Evolutionary conservation across 768 basidiomycete genomes (phyloP).

Genomic region (Leccinum uliginosum): DNA sequence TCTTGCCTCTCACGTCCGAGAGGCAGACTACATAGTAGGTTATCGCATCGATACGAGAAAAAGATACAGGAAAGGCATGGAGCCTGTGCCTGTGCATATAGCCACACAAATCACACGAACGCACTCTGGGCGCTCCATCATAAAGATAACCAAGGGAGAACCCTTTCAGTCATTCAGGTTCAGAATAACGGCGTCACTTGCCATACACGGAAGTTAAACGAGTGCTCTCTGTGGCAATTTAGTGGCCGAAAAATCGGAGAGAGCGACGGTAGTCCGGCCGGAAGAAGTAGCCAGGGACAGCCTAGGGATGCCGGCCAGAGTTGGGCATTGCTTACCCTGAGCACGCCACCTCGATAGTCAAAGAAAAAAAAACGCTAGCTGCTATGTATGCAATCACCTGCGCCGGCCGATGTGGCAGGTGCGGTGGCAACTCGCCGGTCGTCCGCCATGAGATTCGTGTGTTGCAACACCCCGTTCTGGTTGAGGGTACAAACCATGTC

Average conservation of each 20-base stretch:
- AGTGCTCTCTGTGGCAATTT: slow-evolving; percentile 2
- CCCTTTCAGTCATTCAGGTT: slow-evolving; percentile 5
- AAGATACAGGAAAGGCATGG: slow-evolving; percentile 8
- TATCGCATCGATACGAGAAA: slow-evolving; percentile 4
- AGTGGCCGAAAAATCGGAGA: slow-evolving; percentile 4
- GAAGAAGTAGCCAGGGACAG: slow-evolving; percentile 13
- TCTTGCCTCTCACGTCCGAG: slow-evolving; percentile 13
- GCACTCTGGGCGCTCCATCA: background rate
- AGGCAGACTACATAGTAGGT: background rate
- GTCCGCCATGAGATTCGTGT: slow-evolving; percentile 16
- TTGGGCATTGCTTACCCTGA: slow-evolving; percentile 16
- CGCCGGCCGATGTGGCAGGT: slow-evolving; percentile 15
- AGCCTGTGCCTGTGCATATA: slow-evolving; percentile 14
- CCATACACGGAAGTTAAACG: slow-evolving; percentile 3
- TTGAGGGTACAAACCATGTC: slow-evolving; percentile 22
- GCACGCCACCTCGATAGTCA: slow-evolving; percentile 21
- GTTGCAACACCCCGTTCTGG: slow-evolving; percentile 9
- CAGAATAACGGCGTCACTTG: slow-evolving; percentile 6
- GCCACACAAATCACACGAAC: slow-evolving; percentile 7
- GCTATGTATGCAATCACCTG: background rate
- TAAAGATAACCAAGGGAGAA: slow-evolving; percentile 12
- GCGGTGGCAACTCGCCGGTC: slow-evolving; percentile 24
- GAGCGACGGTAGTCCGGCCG: slow-evolving; percentile 11
- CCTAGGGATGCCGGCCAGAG: slow-evolving; percentile 7
- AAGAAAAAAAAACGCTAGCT: slow-evolving; percentile 4